Base-by-base conservation (phyloP, 163 green algal genomes). In the Smithsoniella earleae region DNA sequence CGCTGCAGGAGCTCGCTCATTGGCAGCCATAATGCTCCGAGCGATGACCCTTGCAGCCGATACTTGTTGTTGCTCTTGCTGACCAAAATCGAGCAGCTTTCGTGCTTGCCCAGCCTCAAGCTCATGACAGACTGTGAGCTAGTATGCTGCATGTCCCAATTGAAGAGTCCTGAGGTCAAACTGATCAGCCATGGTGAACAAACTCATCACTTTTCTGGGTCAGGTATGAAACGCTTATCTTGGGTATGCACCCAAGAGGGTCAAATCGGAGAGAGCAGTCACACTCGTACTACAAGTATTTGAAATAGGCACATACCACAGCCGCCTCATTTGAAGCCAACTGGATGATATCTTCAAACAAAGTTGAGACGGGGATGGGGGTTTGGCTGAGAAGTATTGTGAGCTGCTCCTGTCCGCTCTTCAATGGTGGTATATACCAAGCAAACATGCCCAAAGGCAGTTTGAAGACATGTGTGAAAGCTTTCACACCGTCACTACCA, bases 1-100 rank as follows among this genome's bases (percentile, higher is more conserved):
- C 58, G 58, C 58, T 40, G 0, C 25, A 69, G 22, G 4, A 69
- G 58, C 58, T 69, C 58, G 0, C 16, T 3, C 0, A 69, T 30
- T 10, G 58, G 58, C n/a, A 69, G 58, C 58, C 31, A 36, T 31
- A 69, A 33, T n/a, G 58, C 58, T 16, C 16, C 34, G 25, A 45
- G 43, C n/a, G 58, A 69, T 3, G 58, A 45, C 16, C 58, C 58
- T 69, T 69, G 58, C 5, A 69, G 25, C n/a, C 58, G 58, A 13
- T 69, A 69, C 58, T 69, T 69, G 58, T 69, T 69, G 58, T 69
- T 69, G 58, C 16, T 69, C 25, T 69, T 69, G 58, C 58, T 69
- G n/a, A 69, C 34, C n/a, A 69, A 33, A 13, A 69, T 69, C 20
- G 58, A 45, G 58, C 58, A 69, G 30, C 43, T 31, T 31, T 69